These are phyloP conservation scores for Phyllosticta paracitricarpa DNA, from an alignment of 2,329 filamentous ascomycete species.

Conservation along the genomic window DNA sequence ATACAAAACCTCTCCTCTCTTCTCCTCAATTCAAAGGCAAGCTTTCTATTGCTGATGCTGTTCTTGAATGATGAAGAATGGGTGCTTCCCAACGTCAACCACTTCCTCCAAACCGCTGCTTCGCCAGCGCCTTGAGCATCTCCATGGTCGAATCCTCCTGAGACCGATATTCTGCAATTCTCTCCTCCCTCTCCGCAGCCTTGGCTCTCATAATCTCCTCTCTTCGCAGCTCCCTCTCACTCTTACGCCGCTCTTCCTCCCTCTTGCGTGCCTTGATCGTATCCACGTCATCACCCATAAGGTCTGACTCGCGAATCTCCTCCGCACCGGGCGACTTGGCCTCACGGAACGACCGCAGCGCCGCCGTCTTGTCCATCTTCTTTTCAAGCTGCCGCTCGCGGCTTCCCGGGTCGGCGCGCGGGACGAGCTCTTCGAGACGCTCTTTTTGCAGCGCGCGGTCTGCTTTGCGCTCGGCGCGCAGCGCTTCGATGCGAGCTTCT, in stretches of 20 bases:
- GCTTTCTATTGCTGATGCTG: no score
- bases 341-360: constrained; percentile 63
- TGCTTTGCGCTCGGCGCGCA: constrained; percentile 51
- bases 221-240: constrained; percentile 72
- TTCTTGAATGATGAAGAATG: no score
- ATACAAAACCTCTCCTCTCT: not conserved
- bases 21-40: not conserved
- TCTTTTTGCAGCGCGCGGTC: constrained; percentile 61
- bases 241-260: constrained; percentile 55
- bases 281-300: constrained; percentile 67
- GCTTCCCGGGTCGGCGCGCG: constrained; percentile 73
- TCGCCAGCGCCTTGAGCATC: constrained; percentile 69
- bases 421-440: constrained; percentile 67
- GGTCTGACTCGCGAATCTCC: constrained; percentile 60
- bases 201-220: constrained; percentile 72
- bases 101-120: constrained; percentile 48
- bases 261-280: constrained; percentile 56
- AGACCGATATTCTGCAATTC: constrained; percentile 55
- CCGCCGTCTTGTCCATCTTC: constrained; percentile 59
- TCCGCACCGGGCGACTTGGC: constrained; percentile 51
- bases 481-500: constrained; percentile 36
- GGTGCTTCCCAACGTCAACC: not conserved
- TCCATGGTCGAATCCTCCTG: constrained; percentile 80
- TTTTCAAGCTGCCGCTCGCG: constrained; percentile 83
- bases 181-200: constrained; percentile 70